Percentiles rank a stretch among this genome's conserved stretches.
These are phyloP conservation scores for Epichloe sp. DNA, from an alignment of 2,329 filamentous ascomycete genomes.

Conservation along the genomic window DNA sequence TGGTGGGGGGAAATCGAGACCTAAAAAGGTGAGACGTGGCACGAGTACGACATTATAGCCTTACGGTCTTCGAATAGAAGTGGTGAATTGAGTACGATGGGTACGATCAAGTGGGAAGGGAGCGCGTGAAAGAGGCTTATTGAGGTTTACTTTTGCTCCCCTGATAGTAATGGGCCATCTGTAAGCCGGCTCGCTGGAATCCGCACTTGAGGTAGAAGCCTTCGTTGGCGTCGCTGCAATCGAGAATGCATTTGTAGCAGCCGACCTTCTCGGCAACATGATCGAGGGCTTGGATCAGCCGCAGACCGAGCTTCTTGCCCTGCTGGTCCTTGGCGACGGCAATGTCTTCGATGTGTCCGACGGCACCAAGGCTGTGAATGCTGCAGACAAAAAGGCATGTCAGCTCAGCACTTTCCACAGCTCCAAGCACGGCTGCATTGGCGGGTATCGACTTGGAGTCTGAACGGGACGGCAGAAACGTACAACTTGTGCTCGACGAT, in stretches of 20 bases:
- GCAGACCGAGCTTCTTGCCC: constrained; percentile 87
- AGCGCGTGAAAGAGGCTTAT: constrained; percentile 7
- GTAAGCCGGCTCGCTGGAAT: constrained; percentile 78
- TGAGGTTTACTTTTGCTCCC: constrained; percentile 33
- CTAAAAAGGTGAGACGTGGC: no score
- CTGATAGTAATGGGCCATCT: constrained; percentile 96
- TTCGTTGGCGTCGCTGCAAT: constrained; percentile 92
- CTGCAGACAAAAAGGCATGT: constrained; percentile 25
- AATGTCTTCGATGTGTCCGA: constrained; percentile 97
- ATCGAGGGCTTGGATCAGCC: constrained; percentile 89
- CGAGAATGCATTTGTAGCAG: constrained; percentile 94
- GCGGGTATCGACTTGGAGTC: no score
- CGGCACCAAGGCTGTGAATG: constrained; percentile 67
- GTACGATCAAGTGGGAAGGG: no score
- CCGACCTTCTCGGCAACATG: constrained; percentile 76
- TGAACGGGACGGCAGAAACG: constrained; percentile 19
- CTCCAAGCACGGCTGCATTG: neutral
- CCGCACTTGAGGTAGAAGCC: constrained; percentile 98
- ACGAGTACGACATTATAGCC: no score
- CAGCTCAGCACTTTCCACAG: neutral
- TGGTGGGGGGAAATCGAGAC: no score
- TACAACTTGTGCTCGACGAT: constrained; percentile 92
- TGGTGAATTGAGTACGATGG: no score
- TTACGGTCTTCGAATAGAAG: no score
- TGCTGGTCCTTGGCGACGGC: constrained; percentile 91